These are phyloP conservation scores for Nelumbo lutea DNA, from an alignment of 164 flowering plant genomes.

Conservation along the genomic window DNA sequence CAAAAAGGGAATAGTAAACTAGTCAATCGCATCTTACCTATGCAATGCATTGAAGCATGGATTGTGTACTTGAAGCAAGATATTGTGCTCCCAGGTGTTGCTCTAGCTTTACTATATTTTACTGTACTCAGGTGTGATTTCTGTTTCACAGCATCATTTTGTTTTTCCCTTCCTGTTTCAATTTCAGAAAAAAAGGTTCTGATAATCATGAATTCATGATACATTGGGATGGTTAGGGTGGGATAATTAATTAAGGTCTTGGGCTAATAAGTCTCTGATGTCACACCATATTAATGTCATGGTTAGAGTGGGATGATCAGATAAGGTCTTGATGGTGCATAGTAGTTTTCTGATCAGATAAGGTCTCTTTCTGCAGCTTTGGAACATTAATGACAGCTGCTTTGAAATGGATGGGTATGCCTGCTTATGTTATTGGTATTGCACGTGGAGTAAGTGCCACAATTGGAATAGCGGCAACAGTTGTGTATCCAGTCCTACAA, in stretches of 20 bases:
- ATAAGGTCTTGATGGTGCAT: neutral
- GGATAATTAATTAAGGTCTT: too few species aligned
- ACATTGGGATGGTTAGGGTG: too few species aligned
- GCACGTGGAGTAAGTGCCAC: slow-evolving; percentile 80
- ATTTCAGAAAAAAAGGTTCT: too few species aligned
- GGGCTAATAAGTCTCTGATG: too few species aligned
- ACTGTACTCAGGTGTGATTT: slow-evolving; percentile 73
- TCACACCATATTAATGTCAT: neutral
- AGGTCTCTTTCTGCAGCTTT: slow-evolving; percentile 45
- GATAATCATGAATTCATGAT: neutral
- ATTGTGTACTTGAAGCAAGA: slow-evolving; percentile 63
- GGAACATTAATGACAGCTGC: slow-evolving; percentile 90
- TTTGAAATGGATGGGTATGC: slow-evolving; percentile 76
- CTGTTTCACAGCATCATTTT: neutral
- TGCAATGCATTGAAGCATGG: slow-evolving; percentile 58
- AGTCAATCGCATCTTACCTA: slow-evolving; percentile 13
- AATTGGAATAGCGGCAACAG: slow-evolving; percentile 71
- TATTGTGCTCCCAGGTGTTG: slow-evolving; percentile 70
- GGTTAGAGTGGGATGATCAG: neutral
- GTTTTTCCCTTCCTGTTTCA: neutral
- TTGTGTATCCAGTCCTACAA: slow-evolving; percentile 61
- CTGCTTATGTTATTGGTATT: slow-evolving; percentile 69
- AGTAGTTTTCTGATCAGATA: neutral
- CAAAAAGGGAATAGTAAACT: slow-evolving; percentile 19
- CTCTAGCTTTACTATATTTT: slow-evolving; percentile 68